These are phyloP conservation scores for Saccharomyces hybrid DNA, from an alignment of 1,139 yeast genomes.

Conservation along the genomic window DNA sequence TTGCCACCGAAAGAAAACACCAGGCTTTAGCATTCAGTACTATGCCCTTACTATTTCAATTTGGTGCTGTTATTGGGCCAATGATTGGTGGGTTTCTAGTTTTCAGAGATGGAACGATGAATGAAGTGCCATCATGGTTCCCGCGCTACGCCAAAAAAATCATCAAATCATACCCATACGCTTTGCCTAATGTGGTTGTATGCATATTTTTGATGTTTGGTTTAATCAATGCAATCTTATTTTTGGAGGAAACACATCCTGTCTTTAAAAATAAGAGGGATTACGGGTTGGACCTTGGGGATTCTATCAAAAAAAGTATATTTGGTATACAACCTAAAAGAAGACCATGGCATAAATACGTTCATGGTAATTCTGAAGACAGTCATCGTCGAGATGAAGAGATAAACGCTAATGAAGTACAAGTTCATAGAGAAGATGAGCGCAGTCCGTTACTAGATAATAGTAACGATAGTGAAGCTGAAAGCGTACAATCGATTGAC, in stretches of 20 bases:
- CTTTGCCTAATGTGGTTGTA: slow-evolving; percentile 53
- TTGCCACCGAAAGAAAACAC: slow-evolving; percentile 47
- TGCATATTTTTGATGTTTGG: slow-evolving; percentile 38
- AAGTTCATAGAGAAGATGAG: not conserved
- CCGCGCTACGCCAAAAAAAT: slow-evolving; percentile 24
- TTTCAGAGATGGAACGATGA: slow-evolving; percentile 29
- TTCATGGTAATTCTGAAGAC: slow-evolving; percentile 12
- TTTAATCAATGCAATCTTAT: slow-evolving; percentile 40
- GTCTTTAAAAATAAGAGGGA: slow-evolving; percentile 39
- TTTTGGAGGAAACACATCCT: slow-evolving; percentile 56
- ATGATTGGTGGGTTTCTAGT: slow-evolving; percentile 44
- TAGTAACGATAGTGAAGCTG: slow-evolving; percentile 12
- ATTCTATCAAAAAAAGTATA: slow-evolving; percentile 32
- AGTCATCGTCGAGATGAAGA: slow-evolving; percentile 5
- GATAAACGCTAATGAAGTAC: slow-evolving; percentile 1
- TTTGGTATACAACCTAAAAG: slow-evolving; percentile 34
- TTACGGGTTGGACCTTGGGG: slow-evolving; percentile 48
- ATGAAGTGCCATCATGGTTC: slow-evolving; percentile 11
- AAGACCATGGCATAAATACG: slow-evolving; percentile 32
- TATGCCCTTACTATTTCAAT: slow-evolving; percentile 52
- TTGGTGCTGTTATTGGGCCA: slow-evolving; percentile 55
- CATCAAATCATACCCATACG: slow-evolving; percentile 46
- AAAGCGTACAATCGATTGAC: slow-evolving; percentile 28
- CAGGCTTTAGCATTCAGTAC: slow-evolving; percentile 57
- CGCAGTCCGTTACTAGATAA: not conserved